phyloP scores from a whole-genome alignment of 2,329 filamentous ascomycete species.

The Diplodia seriata region DNA sequence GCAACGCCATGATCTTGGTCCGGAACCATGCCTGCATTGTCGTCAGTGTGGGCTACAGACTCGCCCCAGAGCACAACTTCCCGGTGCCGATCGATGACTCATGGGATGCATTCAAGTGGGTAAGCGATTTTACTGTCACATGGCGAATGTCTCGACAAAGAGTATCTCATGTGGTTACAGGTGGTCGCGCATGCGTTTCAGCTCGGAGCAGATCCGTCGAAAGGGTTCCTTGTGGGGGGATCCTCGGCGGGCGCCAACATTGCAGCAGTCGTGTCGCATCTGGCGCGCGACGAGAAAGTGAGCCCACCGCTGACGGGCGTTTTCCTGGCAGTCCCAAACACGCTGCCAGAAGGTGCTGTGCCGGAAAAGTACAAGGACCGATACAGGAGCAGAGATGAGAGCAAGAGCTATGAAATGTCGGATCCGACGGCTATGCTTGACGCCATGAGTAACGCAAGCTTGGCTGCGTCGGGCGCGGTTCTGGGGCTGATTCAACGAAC shows the following conservation, averaged over 20 bases:
- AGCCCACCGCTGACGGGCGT: slow-evolving; percentile 36
- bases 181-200: slow-evolving; percentile 32
- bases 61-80: slow-evolving; percentile 67
- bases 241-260: slow-evolving; percentile 36
- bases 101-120: slow-evolving; percentile 34
- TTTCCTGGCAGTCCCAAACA: slow-evolving; percentile 32
- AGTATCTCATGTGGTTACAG: slow-evolving; percentile 10
- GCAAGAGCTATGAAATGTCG: slow-evolving; percentile 24
- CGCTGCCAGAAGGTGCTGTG: slow-evolving; percentile 41
- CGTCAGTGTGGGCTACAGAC: slow-evolving; percentile 66
- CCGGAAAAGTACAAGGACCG: slow-evolving; percentile 37
- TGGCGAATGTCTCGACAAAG: neutral
- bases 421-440: slow-evolving; percentile 3
- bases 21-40: slow-evolving; percentile 64
- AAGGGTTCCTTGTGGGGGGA: slow-evolving; percentile 36
- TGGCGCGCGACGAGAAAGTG: slow-evolving; percentile 36
- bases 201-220: slow-evolving; percentile 33
- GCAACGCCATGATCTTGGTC: slow-evolving; percentile 41
- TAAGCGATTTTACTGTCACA: slow-evolving; percentile 6
- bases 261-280: slow-evolving; percentile 34
- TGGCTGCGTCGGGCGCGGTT: neutral
- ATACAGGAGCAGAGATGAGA: slow-evolving; percentile 35
- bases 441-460: neutral
- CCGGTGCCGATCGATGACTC: slow-evolving; percentile 68
- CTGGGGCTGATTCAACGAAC: neutral